A percentile compares a stretch with the other conserved stretches of the same genome.
Conservation (phyloP, 2,329 filamentous ascomycete species). For the Phialophora macrospora region DNA sequence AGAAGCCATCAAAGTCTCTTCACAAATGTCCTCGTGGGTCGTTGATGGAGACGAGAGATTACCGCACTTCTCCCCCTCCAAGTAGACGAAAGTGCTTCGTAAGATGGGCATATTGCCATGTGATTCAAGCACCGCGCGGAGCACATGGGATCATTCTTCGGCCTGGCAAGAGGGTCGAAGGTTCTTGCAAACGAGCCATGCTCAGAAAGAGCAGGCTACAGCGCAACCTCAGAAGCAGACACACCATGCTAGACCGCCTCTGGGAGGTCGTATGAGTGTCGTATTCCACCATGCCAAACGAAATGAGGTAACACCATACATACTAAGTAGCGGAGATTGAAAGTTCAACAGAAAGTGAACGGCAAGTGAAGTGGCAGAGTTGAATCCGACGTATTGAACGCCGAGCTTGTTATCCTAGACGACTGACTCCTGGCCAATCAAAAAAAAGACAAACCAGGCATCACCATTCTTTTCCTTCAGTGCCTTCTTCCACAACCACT, state of each 20-base stretch:
- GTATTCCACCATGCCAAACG: neutral
- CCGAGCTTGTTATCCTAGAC: neutral
- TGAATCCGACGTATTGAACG: constrained; percentile 15
- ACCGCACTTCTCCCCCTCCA: too few species aligned
- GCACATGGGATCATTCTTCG: too few species aligned
- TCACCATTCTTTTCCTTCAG: neutral
- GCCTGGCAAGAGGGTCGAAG: too few species aligned
- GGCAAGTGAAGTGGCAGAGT: neutral
- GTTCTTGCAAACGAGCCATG: too few species aligned
- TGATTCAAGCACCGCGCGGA: too few species aligned
- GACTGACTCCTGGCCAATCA: neutral
- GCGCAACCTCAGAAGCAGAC: too few species aligned
- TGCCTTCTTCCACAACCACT: neutral
- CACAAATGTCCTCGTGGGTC: too few species aligned
- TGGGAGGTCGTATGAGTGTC: neutral
- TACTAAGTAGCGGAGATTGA: neutral
- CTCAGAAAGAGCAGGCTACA: neutral
- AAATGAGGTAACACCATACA: neutral
- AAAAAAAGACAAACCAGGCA: neutral
- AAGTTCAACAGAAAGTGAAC: neutral
- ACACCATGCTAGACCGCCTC: neutral
- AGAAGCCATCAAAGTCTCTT: too few species aligned
- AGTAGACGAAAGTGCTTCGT: too few species aligned
- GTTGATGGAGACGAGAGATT: too few species aligned
- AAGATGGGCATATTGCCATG: too few species aligned